phyloP scores from a whole-genome alignment of 495 filamentous ascomycete species.

The Penicillium simplicissimum region DNA sequence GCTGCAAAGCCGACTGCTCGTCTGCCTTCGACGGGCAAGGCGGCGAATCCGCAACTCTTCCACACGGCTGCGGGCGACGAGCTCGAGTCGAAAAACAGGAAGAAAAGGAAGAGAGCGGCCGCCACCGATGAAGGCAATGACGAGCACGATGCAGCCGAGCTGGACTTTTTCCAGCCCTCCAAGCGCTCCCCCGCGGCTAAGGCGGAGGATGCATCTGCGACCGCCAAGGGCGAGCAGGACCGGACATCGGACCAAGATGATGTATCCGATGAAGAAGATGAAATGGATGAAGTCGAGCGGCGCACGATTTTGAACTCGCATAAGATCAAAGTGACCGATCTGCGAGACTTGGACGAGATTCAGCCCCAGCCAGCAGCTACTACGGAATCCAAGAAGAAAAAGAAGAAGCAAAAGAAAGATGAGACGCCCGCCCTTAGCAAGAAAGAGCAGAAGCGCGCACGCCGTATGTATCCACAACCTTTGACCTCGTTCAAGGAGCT shows the following conservation, averaged over 20 bases:
- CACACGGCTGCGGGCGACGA: constrained; percentile 38
- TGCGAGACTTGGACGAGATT: constrained; percentile 51
- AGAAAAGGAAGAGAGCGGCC: constrained; percentile 43
- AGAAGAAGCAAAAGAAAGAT: constrained; percentile 50
- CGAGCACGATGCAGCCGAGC: constrained; percentile 26
- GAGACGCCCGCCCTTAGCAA: constrained; percentile 44
- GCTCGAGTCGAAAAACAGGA: constrained; percentile 35
- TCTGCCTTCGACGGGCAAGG: constrained; percentile 52
- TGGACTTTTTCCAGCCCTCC: constrained; percentile 43
- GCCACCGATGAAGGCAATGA: constrained; percentile 25
- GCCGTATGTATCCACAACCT: constrained; percentile 70
- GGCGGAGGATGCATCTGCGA: constrained; percentile 22
- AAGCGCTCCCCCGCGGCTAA: constrained; percentile 26
- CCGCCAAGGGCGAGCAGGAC: constrained; percentile 21
- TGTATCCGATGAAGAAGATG: constrained; percentile 32
- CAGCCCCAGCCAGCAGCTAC: constrained; percentile 36
- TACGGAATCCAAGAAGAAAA: constrained; percentile 54
- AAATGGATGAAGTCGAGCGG: constrained; percentile 63
- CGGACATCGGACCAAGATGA: constrained; percentile 22
- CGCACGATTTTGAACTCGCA: constrained; percentile 75
- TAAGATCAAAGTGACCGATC: constrained; percentile 80
- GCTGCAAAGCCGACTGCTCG: constrained; percentile 27
- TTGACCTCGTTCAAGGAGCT: constrained; percentile 76
- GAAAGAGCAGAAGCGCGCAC: constrained; percentile 53
- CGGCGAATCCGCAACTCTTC: constrained; percentile 57